Evolutionary conservation across 768 basidiomycete species (phyloP), one percentile per base, ranked within the genome.

Genomic region (Pholiota conissans): DNA sequence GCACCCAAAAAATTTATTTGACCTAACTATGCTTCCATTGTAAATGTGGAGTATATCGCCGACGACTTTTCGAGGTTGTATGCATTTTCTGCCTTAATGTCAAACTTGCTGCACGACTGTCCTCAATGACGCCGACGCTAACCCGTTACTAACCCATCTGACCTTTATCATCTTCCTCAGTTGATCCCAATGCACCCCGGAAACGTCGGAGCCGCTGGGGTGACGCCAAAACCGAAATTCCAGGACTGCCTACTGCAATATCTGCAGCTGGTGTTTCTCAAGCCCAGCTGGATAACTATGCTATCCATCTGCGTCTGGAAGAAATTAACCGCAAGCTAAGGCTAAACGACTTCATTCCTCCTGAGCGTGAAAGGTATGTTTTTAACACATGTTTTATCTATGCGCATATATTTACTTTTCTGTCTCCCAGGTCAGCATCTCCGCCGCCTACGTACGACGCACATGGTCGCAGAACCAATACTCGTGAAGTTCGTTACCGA

Each of bases 131-230:
- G 73, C 63, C 60, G 69, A 69, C 65, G 73, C 73, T 75, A 65
- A 72, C 64, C 61, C 56, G 63, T 62, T 71, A 76, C 77, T 79
- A 69, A 80, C 77, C 76, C 61, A 74, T 87, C 85, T 88, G 85
- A 91, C 80, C 74, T 73, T 68, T 65, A 67, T 73, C 66, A 76
- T 73, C 77, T 69, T 73, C 64, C 64, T 66, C 73, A 91, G 90
- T 85, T 81, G 86, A 90, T 71, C 82, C 87, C 56, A 91, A 93
- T 70, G 90, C 87, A 63, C 87, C 94, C 64, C 89, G 95, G 62
- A 98, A 98, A 78, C 86, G 96, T 61, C 90, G 93, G 64, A 97
- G 95, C 68, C 91, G 97, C 57, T 99, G 95, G 95, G 97, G 97
- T 63, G 96, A 97, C 65, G 91, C 86, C 58, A 92, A 92, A 72